Evolutionary conservation across 345 rosid species (phyloP).

Genomic region (Lenwebbia sp.): DNA sequence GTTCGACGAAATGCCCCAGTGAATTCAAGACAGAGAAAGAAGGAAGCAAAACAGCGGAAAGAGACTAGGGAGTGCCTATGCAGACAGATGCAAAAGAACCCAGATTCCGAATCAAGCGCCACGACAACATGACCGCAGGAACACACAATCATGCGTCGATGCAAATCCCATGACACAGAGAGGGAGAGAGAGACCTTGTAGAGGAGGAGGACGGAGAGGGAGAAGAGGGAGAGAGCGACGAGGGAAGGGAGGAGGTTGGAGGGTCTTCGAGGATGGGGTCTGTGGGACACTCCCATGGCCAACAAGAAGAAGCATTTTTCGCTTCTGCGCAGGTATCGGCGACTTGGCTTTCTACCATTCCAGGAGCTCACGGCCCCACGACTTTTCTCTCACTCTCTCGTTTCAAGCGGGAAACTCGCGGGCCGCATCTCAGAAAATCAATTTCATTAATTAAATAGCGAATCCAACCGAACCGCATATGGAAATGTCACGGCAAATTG

Average conservation of each 20-base stretch:
- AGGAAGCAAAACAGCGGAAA: neutral
- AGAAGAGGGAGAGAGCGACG: slow-evolving; percentile 39
- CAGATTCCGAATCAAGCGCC: neutral
- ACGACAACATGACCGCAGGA: neutral
- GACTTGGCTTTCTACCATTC: neutral
- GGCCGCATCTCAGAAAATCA: neutral
- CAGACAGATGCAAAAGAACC: neutral
- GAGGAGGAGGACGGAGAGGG: slow-evolving; percentile 48
- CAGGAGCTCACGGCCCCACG: neutral
- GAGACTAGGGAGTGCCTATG: neutral
- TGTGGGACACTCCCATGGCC: slow-evolving; percentile 22
- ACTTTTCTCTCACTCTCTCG: neutral
- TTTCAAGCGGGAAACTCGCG: neutral
- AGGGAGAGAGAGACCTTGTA: slow-evolving; percentile 38
- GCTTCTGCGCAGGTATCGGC: neutral
- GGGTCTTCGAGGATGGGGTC: slow-evolving; percentile 31
- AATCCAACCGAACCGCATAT: neutral
- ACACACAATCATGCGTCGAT: neutral
- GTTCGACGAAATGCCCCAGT: slow-evolving; percentile 8
- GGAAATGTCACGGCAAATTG: neutral
- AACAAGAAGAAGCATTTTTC: neutral
- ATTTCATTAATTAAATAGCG: neutral
- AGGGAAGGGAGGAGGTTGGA: slow-evolving; percentile 36
- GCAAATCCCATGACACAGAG: neutral
- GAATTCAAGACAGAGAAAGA: neutral